Evolutionary conservation across 2,329 filamentous ascomycete species (phyloP), one percentile per base, ranked within the genome.

Genomic region (Stachybotrys chlorohalonatus): DNA sequence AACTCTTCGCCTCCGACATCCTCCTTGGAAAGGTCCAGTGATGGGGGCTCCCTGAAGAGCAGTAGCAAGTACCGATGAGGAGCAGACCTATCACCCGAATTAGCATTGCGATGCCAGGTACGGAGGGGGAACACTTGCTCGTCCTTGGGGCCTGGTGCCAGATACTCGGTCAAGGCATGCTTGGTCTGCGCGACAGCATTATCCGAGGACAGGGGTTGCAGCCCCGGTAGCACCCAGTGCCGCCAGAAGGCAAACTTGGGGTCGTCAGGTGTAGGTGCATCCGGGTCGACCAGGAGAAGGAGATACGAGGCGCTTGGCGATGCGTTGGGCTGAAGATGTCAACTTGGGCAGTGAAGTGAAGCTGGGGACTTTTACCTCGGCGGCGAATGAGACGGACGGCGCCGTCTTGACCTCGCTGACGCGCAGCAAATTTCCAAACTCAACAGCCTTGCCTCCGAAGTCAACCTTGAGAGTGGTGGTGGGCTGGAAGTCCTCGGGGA

Each of bases 221-320:
- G 49, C 0, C 74, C 73, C 5, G 70, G 64, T 0, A 80, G 63
- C 31, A 82, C 70, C 75, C 76, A 81, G 59, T 82, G 79, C 17
- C 78, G 68, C 77, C 78, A 81, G 60, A 77, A 80, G 0, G 77
- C 75, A 60, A 78, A 81, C 60, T 77, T 80, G 6, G 76, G 77
- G 52, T 81, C 75, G 42, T 78, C 75, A 0, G 79, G 79, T 0
- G 77, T 81, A 0, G 79, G 79, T 17, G 78, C 79, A 56, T 81
- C 79, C 0, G 78, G 78, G 54, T 81, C 79, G 24, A 80, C 69
- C 47, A 82, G 68, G 58, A 81, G 66, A 52, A 80, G 66, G 42
- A 73, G 70, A 63, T 78, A 81, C 1, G 67, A 69, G 0, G 66
- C 59, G 31, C 62, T 63, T 8, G 62, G 56, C 0, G 62, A 56